phyloP scores from a whole-genome alignment of 2,329 filamentous ascomycete species.

The Lecanicillium sp. region DNA sequence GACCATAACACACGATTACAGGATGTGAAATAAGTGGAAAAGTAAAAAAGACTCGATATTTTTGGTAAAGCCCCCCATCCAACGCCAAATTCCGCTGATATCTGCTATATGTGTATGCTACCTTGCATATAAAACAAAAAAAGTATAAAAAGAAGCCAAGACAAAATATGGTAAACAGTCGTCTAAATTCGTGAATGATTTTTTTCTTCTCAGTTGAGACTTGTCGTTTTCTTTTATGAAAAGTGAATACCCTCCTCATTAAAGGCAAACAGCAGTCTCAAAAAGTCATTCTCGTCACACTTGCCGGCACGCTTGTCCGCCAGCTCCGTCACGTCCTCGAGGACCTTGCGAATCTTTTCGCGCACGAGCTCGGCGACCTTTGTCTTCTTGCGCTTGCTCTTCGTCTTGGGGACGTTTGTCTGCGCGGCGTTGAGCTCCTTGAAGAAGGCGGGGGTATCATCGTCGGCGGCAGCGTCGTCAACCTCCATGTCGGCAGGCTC shows the following conservation, averaged over 20 bases:
- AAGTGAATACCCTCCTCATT: conserved; percentile 94
- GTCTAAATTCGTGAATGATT: too few species aligned
- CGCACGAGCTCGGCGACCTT: conserved; percentile 76
- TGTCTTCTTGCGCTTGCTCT: conserved; percentile 67
- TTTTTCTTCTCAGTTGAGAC: too few species aligned
- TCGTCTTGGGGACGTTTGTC: conserved; percentile 45
- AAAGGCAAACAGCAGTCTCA: conserved; percentile 72
- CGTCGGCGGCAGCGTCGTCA: conserved; percentile 49
- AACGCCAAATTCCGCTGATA: too few species aligned
- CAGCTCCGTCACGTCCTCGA: conserved; percentile 72
- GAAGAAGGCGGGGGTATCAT: conserved; percentile 80
- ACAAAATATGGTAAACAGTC: too few species aligned
- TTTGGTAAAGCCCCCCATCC: too few species aligned
- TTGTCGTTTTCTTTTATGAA: conserved; percentile 37
- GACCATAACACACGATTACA: too few species aligned
- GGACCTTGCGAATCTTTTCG: conserved; percentile 76
- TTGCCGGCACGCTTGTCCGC: conserved; percentile 75
- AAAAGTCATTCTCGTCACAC: conserved; percentile 88
- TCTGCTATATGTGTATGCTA: too few species aligned
- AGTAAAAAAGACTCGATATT: too few species aligned
- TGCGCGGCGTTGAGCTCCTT: conserved; percentile 48
- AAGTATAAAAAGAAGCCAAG: too few species aligned
- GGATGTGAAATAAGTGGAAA: too few species aligned
- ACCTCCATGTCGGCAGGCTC: conserved; percentile 42
- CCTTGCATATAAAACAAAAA: too few species aligned